Conservation (phyloP, 75 land plant species). For the Selaginella moellendorffii region DNA sequence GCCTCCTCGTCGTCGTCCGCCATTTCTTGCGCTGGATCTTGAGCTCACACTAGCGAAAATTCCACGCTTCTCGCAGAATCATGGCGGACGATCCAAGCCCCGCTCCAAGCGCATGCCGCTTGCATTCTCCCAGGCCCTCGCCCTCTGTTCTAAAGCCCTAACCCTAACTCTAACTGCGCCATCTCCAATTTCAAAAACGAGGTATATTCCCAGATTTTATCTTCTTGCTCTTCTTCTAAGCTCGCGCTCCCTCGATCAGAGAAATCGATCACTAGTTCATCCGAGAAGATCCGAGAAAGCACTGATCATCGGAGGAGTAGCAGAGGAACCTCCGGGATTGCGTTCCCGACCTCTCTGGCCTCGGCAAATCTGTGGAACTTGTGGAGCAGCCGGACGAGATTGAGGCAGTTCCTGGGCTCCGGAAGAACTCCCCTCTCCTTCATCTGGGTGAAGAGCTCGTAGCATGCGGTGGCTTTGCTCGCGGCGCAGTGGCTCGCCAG, state of each 20-base stretch:
- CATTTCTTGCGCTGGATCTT: conserved; percentile 7
- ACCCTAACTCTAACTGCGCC: neutral
- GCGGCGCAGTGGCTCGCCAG: neutral
- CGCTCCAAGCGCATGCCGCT: no score
- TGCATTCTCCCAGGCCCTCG: neutral
- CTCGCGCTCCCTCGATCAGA: no score
- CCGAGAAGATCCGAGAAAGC: no score
- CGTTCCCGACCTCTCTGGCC: neutral
- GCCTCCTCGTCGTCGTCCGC: conserved; percentile 10
- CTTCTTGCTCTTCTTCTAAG: no score
- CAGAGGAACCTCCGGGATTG: neutral
- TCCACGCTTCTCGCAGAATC: no score
- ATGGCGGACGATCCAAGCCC: no score
- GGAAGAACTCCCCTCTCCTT: neutral
- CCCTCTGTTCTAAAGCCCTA: no score
- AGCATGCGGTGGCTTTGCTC: neutral
- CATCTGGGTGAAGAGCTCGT: neutral
- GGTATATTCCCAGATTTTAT: no score
- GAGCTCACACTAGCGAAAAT: conserved; percentile 8
- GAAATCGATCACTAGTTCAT: no score
- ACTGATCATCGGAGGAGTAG: no score
- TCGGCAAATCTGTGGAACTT: neutral
- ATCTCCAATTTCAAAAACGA: no score
- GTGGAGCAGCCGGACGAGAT: neutral
- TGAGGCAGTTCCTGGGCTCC: neutral